Base-by-base conservation (phyloP, 495 filamentous ascomycete species). In the Evansstolkia leycettana region DNA sequence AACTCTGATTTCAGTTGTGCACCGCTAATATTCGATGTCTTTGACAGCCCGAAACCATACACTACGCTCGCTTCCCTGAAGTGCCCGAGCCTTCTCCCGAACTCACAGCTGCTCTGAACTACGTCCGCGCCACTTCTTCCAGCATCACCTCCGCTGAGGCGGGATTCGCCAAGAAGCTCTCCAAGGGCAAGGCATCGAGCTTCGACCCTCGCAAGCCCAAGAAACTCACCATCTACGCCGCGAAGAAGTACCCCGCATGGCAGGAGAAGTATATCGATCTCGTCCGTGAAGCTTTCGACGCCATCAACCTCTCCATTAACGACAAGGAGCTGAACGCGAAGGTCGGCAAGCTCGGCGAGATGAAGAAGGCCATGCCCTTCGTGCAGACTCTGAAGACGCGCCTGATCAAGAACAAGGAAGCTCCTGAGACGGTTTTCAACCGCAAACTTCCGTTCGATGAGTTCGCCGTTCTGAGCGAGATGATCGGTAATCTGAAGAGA, bases 301-400 rank as follows among this genome's bases (percentile, higher is more conserved):
- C 56, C 24, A 39, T 71, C 27, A 72, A 50, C 39, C 41, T 84
- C 39, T 53, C 51, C 15, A 52, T 81, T 45, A 76, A 92, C 42
- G 84, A 93, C 49, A 92, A 90, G 64, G 73, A 72, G 36, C 62
- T 95, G 13, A 83, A 73, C 46, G 71, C 71, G 33, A 72, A 77
- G 47, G 71, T 89, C 14, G 72, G 69, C 46, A 87, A 87, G 62
- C 72, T 90, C 49, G 70, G 73, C 17, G 89, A 95, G 60, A 84
- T 82, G 72, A 98, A 98, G 74, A 85, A 89, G 59, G 89, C 84
- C 17, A 96, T 96, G 90, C 92, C 92, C 4, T 98, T 95, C 49
- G 76, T 96, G 3, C 86, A 96, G 57, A 59, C 50, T 1, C 60
- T 98, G 33, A 95, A 94, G 78, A 79, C 73, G 47, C 71, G 83